These are phyloP conservation scores for Clonostachys byssicola DNA, from an alignment of 2,329 filamentous ascomycete genomes.

Conservation along the genomic window DNA sequence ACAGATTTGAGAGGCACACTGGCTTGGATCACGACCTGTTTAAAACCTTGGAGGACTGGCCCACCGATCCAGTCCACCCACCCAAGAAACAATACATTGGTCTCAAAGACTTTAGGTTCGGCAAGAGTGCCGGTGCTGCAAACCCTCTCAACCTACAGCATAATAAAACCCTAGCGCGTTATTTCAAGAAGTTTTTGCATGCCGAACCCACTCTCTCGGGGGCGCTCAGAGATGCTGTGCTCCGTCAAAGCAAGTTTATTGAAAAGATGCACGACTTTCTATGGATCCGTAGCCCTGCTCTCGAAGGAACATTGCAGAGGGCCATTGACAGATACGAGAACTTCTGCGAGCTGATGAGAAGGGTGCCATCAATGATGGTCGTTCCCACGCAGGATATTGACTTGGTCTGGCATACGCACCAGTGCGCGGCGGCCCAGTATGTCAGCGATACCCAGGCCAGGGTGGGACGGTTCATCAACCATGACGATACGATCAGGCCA, in stretches of 20 bases:
- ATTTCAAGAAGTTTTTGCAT: too few species aligned
- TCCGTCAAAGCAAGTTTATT: conserved; percentile 29
- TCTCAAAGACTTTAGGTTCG: too few species aligned
- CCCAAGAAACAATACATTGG: too few species aligned
- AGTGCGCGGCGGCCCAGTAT: conserved; percentile 24
- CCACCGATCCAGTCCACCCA: too few species aligned
- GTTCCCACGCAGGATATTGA: conserved; percentile 36
- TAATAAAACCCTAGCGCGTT: too few species aligned
- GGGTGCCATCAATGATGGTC: conserved; percentile 16
- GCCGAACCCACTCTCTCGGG: too few species aligned
- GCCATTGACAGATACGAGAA: conserved; percentile 28
- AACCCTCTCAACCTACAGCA: too few species aligned
- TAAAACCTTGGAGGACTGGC: too few species aligned
- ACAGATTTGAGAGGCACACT: too few species aligned
- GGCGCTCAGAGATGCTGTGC: too few species aligned
- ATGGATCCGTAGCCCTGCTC: conserved; percentile 30
- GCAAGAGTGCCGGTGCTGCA: too few species aligned
- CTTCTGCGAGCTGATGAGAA: conserved; percentile 26
- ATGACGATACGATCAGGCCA: conserved; percentile 28
- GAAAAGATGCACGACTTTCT: conserved; percentile 31
- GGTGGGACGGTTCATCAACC: conserved; percentile 22
- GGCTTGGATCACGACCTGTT: too few species aligned
- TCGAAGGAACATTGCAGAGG: conserved; percentile 23
- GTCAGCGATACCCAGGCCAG: conserved; percentile 5
- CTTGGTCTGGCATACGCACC: conserved; percentile 37